Evolutionary conservation across 2,329 filamentous ascomycete genomes (phyloP).

Genomic region (Talaromyces sp.): DNA sequence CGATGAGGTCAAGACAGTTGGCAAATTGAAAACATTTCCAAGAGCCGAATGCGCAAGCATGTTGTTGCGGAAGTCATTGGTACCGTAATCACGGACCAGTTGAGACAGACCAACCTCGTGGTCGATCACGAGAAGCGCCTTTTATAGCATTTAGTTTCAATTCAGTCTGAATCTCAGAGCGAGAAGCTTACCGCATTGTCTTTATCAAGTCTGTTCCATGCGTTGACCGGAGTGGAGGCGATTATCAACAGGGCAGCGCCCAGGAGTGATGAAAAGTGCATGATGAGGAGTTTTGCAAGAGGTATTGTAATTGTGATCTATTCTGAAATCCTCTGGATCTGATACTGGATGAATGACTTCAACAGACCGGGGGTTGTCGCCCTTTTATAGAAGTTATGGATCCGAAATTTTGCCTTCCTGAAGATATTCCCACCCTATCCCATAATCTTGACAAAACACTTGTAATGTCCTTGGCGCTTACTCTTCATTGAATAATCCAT

Average conservation of each 20-base stretch:
- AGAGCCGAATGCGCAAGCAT: constrained; percentile 69
- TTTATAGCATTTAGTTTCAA: not conserved
- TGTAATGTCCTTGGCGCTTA: not conserved
- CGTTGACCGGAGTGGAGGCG: not conserved
- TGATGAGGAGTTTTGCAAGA: not conserved
- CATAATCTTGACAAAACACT: not conserved
- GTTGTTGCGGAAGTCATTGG: constrained; percentile 66
- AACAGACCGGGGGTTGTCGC: not conserved
- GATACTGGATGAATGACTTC: not conserved
- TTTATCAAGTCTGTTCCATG: constrained; percentile 32
- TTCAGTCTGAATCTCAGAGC: no score
- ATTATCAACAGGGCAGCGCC: not conserved
- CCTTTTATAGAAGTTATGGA: not conserved
- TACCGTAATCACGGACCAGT: constrained; percentile 66
- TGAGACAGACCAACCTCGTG: constrained; percentile 41
- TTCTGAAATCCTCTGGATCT: not conserved
- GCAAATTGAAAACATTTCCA: constrained; percentile 67
- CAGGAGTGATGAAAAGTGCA: not conserved
- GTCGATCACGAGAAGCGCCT: constrained; percentile 36
- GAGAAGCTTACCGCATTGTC: constrained; percentile 25
- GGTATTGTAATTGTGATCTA: not conserved
- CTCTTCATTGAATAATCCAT: not conserved
- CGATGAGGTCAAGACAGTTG: constrained; percentile 71
- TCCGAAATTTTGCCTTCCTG: not conserved
- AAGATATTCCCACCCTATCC: not conserved